phyloP scores from a whole-genome alignment of 257 asterid genomes.

The Linaria vulgaris region DNA sequence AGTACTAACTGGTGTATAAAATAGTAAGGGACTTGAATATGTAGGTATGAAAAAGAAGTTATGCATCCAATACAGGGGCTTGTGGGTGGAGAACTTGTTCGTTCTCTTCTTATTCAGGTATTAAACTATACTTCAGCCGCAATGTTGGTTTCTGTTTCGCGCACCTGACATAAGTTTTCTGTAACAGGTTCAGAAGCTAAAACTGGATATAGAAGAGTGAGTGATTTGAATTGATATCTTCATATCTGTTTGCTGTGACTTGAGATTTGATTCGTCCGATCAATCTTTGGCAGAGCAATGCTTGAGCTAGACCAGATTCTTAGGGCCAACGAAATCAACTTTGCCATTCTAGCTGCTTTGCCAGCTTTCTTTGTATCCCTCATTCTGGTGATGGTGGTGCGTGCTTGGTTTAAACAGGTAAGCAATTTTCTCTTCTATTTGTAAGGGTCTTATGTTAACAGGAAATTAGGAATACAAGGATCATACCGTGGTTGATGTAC shows the following conservation, averaged over 20 bases:
- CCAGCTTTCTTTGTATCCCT: constrained; percentile 96
- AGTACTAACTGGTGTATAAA: too few relatives aligned
- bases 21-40: constrained; percentile 13
- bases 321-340: constrained; percentile 98
- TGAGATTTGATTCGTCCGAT: constrained; percentile 31
- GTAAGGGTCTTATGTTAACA: constrained; percentile 3
- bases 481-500: constrained; percentile 12
- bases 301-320: constrained; percentile 98
- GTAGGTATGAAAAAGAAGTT: constrained; percentile 90
- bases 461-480: not conserved
- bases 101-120: constrained; percentile 94
- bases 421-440: constrained; percentile 15
- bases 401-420: constrained; percentile 95
- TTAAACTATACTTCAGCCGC: constrained; percentile 23
- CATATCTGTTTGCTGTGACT: constrained; percentile 23
- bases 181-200: constrained; percentile 95
- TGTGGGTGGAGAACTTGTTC: constrained; percentile 92
- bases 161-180: constrained; percentile 33
- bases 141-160: constrained; percentile 25
- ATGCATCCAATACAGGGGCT: constrained; percentile 93
- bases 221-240: constrained; percentile 37
- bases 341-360: constrained; percentile 96
- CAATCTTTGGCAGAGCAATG: constrained; percentile 76
- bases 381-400: constrained; percentile 68
- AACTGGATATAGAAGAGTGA: constrained; percentile 95